phyloP scores from a whole-genome alignment of 2,329 filamentous ascomycete species.

The Lasiodiplodia gonubiensis region DNA sequence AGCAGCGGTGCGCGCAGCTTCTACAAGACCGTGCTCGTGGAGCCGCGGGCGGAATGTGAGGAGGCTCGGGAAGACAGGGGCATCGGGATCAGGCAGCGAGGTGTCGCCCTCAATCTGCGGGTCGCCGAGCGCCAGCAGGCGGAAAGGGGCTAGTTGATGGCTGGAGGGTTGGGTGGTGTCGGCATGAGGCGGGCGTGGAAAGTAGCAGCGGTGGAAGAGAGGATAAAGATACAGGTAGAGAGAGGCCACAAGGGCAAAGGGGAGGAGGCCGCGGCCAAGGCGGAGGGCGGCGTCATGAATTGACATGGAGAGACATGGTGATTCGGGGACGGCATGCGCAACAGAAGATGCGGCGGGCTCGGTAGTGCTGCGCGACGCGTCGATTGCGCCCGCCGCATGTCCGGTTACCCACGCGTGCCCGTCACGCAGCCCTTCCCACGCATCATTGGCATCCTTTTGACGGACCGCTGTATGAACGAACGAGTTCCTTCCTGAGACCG shows the following conservation, averaged over 20 bases:
- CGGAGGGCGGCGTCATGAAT: conserved; percentile 54
- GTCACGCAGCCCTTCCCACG: background rate
- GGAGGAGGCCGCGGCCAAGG: conserved; percentile 60
- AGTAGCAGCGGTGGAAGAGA: conserved; percentile 77
- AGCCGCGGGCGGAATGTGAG: conserved; percentile 42
- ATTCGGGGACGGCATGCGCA: background rate
- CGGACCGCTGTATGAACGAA: too few species aligned
- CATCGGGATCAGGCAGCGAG: conserved; percentile 67
- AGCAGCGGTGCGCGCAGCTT: conserved; percentile 3
- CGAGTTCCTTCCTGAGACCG: too few species aligned
- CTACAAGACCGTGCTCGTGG: background rate
- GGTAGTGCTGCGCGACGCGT: background rate
- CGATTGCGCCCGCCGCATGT: background rate
- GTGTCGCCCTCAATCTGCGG: conserved; percentile 94
- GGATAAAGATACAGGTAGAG: conserved; percentile 89
- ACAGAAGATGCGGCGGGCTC: background rate
- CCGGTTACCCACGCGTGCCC: background rate
- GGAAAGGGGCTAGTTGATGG: conserved; percentile 70
- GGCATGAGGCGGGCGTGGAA: conserved; percentile 58
- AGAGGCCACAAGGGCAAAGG: conserved; percentile 72
- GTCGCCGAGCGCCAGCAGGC: conserved; percentile 86
- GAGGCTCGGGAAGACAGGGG: conserved; percentile 52
- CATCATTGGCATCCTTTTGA: too few species aligned
- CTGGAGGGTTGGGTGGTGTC: conserved; percentile 35
- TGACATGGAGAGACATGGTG: conserved; percentile 53